Conservation (phyloP, 1,284 basidiomycete species). For the Puccinia hordei region DNA sequence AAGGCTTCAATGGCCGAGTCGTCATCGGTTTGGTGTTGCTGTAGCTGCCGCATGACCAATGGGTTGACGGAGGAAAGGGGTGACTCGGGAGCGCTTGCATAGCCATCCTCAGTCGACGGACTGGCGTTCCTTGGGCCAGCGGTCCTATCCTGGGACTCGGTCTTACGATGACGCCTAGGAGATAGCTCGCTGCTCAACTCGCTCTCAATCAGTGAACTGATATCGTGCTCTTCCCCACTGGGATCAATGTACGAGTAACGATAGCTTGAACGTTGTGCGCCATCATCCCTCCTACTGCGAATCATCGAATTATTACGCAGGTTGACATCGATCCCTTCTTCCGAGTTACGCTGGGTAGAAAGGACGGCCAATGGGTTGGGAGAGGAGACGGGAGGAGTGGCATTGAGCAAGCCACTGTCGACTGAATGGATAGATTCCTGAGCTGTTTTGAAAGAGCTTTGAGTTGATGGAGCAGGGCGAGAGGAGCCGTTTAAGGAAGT, state of each 20-base stretch:
- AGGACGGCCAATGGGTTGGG: neutral
- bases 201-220: slow-evolving; percentile 85
- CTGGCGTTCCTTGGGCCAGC: slow-evolving; percentile 45
- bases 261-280: slow-evolving; percentile 63
- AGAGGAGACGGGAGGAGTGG: neutral
- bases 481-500: slow-evolving; percentile 17
- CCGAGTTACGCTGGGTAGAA: slow-evolving; percentile 76
- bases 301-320: slow-evolving; percentile 79
- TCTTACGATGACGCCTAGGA: neutral
- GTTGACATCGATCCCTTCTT: slow-evolving; percentile 81
- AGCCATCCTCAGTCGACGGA: slow-evolving; percentile 52
- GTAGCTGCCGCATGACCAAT: neutral
- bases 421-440: slow-evolving; percentile 82
- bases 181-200: slow-evolving; percentile 65
- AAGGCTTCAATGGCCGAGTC: slow-evolving; percentile 48
- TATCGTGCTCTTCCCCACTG: slow-evolving; percentile 79
- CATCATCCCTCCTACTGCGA: slow-evolving; percentile 67
- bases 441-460: slow-evolving; percentile 56
- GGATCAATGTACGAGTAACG: slow-evolving; percentile 85
- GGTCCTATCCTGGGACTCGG: slow-evolving; percentile 16
- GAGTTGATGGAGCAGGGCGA: slow-evolving; percentile 59
- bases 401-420: slow-evolving; percentile 79
- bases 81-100: slow-evolving; percentile 50
- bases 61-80: slow-evolving; percentile 2
- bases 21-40: slow-evolving; percentile 27